Evolutionary conservation across 768 basidiomycete genomes (phyloP).

Genomic region (Naganishia randhawae): DNA sequence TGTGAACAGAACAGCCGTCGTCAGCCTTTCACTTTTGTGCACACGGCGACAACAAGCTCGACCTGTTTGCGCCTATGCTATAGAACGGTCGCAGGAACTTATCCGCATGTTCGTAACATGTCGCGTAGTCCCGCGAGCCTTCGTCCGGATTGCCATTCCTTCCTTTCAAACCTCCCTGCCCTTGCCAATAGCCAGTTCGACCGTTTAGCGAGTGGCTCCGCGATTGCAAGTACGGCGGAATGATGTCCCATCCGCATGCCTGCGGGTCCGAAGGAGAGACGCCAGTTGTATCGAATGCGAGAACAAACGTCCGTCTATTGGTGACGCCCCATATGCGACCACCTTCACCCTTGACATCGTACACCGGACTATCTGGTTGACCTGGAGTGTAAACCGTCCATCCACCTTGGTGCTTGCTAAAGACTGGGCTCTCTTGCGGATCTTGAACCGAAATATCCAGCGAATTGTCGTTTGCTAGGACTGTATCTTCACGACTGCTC

Average conservation of each 20-base stretch:
- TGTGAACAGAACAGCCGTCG: too few species aligned
- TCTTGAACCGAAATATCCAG: not conserved
- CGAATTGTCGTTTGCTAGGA: not conserved
- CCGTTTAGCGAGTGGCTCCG: not conserved
- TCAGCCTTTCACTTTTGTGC: not conserved
- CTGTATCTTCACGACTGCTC: not conserved
- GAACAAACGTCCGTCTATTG: slow-evolving; percentile 19
- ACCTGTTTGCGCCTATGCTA: slow-evolving; percentile 45
- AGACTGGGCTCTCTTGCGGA: not conserved
- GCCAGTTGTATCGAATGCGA: slow-evolving; percentile 22
- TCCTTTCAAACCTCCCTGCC: not conserved
- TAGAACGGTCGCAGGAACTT: slow-evolving; percentile 1
- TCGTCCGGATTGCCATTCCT: not conserved
- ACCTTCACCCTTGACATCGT: slow-evolving; percentile 27
- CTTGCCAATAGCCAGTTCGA: not conserved
- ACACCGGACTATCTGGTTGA: slow-evolving; percentile 26
- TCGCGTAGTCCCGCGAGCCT: slow-evolving; percentile 7
- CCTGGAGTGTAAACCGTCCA: slow-evolving; percentile 27
- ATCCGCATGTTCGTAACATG: slow-evolving; percentile 16
- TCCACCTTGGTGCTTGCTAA: slow-evolving; percentile 2
- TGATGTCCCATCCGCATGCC: slow-evolving; percentile 23
- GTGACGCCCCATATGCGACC: slow-evolving; percentile 30
- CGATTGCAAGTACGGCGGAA: slow-evolving; percentile 3
- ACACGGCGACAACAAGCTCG: not conserved
- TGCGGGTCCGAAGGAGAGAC: not conserved